phyloP scores from a whole-genome alignment of 1,284 basidiomycete species.

The Papiliotrema flavescens region DNA sequence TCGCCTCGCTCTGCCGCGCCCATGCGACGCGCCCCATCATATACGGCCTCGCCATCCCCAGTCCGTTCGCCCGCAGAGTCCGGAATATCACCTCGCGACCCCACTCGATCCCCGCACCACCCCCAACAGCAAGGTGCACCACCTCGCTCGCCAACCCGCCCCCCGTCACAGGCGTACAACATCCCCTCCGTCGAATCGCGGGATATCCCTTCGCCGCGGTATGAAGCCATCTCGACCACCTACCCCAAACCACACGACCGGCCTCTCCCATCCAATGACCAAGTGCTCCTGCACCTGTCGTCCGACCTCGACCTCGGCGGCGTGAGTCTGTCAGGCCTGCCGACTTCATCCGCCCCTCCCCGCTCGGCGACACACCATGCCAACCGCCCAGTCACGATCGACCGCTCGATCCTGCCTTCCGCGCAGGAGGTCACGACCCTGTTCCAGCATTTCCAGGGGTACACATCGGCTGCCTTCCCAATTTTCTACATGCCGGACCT shows the following conservation, averaged over 20 bases:
- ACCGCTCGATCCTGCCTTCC: background rate
- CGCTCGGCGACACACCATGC: background rate
- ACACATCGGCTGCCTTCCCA: slow-evolving; percentile 8
- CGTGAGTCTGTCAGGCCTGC: background rate
- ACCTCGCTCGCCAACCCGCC: background rate
- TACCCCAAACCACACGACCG: slow-evolving; percentile 1
- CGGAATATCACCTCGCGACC: too few relatives aligned
- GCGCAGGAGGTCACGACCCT: background rate
- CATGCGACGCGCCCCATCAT: too few relatives aligned
- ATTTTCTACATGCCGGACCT: slow-evolving; percentile 8
- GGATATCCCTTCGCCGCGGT: background rate
- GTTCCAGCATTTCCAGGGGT: slow-evolving; percentile 1
- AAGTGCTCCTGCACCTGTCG: background rate
- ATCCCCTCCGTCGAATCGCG: background rate
- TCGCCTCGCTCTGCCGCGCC: too few relatives aligned
- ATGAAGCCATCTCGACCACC: background rate
- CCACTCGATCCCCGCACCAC: background rate
- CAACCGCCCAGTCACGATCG: background rate
- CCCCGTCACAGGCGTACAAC: background rate
- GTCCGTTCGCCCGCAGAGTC: too few relatives aligned
- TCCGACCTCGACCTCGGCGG: background rate
- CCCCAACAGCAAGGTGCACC: background rate
- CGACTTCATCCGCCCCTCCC: background rate
- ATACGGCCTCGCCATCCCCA: too few relatives aligned
- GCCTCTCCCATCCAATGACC: slow-evolving; percentile 4